Evolutionary conservation across 176 grass and related monocot genomes (phyloP).

Genomic region (Leersia perrieri): DNA sequence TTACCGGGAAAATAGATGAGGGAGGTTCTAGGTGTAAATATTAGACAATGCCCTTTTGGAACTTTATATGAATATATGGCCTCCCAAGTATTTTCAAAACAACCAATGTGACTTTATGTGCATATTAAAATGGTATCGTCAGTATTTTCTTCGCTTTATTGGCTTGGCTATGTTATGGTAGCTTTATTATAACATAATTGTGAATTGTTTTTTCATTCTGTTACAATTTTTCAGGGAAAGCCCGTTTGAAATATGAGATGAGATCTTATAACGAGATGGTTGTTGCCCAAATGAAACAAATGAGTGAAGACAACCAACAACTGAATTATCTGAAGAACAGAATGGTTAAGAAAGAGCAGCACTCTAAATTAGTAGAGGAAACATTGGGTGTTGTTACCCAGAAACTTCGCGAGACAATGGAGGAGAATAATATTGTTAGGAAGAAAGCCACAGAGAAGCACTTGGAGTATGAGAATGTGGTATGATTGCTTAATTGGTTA

Average conservation of each 20-base stretch:
- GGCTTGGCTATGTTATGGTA: background rate
- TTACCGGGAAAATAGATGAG: background rate
- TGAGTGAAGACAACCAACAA: constrained; percentile 85
- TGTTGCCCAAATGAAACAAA: constrained; percentile 72
- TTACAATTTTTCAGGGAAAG: constrained; percentile 57
- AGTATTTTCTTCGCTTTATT: background rate
- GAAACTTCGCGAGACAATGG: constrained; percentile 51
- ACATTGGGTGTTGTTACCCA: constrained; percentile 46
- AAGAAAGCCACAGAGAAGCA: constrained; percentile 58
- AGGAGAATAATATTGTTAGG: constrained; percentile 52
- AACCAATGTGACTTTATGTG: background rate
- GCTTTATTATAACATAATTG: background rate
- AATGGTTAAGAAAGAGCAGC: constrained; percentile 52
- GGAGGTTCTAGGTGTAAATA: no score
- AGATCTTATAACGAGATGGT: constrained; percentile 93
- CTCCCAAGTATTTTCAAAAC: no score
- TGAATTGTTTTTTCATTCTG: background rate
- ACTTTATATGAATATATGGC: no score
- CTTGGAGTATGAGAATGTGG: constrained; percentile 75
- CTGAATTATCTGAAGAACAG: constrained; percentile 64
- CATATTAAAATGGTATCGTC: background rate
- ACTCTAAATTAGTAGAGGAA: constrained; percentile 63
- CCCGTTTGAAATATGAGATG: constrained; percentile 65
- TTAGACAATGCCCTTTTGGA: no score
- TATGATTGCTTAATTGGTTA: constrained; percentile 10